A percentile compares a stretch with the other conserved stretches of the same genome.
Evolutionary conservation across 768 basidiomycete species (phyloP).

Genomic region (Scleroderma bovista): DNA sequence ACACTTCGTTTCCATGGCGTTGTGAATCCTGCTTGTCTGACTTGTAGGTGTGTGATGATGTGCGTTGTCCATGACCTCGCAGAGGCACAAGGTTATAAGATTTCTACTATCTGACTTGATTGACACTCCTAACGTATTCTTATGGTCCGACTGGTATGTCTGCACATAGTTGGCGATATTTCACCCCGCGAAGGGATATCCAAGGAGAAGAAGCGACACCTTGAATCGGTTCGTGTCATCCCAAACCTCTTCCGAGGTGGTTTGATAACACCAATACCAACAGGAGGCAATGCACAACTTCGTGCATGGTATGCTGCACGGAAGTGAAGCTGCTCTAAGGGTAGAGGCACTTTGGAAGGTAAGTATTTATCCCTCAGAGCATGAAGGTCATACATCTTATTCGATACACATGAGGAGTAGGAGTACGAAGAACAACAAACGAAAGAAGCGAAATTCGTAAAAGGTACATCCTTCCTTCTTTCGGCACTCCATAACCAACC

Average conservation of each 20-base stretch:
- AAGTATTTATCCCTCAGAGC: constrained; percentile 7
- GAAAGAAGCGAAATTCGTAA: constrained; percentile 79
- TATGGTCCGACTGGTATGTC: not conserved
- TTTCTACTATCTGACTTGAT: not conserved
- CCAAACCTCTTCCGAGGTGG: not conserved
- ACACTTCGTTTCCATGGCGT: not conserved
- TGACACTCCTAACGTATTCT: not conserved
- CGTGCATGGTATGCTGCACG: constrained; percentile 82
- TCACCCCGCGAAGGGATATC: constrained; percentile 83
- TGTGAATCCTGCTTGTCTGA: not conserved
- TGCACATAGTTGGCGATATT: constrained; percentile 78
- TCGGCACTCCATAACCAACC: not conserved
- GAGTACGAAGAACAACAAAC: constrained; percentile 80
- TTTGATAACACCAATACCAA: not conserved
- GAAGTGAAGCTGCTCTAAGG: constrained; percentile 57
- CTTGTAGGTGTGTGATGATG: constrained; percentile 77
- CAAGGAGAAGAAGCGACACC: constrained; percentile 69
- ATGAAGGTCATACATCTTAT: not conserved
- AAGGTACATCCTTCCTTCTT: constrained; percentile 44
- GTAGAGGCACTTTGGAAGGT: constrained; percentile 74
- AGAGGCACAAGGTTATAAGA: constrained; percentile 74
- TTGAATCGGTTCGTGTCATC: constrained; percentile 54
- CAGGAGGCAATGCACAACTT: constrained; percentile 91
- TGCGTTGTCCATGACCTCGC: constrained; percentile 91
- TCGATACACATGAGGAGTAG: constrained; percentile 36